These are phyloP conservation scores for Colletotrichum australisinense DNA, from an alignment of 2,329 filamentous ascomycete species.

Conservation along the genomic window DNA sequence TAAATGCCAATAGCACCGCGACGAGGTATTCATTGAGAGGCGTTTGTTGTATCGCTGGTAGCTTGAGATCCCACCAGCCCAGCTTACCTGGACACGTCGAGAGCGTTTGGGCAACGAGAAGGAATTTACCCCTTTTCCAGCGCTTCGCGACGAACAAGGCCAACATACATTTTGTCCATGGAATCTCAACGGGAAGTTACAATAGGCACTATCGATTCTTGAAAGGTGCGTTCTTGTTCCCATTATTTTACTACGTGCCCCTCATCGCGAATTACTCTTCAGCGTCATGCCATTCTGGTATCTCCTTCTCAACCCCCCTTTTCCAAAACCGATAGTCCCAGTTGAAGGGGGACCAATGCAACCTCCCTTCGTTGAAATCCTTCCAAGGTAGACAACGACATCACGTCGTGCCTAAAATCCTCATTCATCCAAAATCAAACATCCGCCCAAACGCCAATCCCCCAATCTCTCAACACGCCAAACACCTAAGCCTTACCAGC, in stretches of 20 bases:
- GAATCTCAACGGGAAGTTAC: too few species aligned
- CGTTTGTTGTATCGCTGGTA: too few species aligned
- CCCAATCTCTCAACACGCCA: too few species aligned
- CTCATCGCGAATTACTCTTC: neutral
- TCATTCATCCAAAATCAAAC: neutral
- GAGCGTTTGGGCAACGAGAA: too few species aligned
- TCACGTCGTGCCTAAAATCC: neutral
- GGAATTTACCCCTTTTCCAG: too few species aligned
- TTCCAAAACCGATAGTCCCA: neutral
- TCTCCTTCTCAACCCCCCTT: neutral
- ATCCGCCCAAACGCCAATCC: neutral
- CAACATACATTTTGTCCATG: too few species aligned
- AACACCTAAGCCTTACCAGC: neutral
- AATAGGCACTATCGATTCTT: neutral
- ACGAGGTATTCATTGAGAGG: too few species aligned
- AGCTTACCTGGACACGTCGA: too few species aligned
- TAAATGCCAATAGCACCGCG: too few species aligned
- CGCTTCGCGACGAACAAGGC: too few species aligned
- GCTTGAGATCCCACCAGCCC: too few species aligned
- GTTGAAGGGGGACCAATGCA: neutral
- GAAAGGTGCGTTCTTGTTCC: neutral
- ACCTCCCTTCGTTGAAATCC: neutral
- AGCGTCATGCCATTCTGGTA: neutral
- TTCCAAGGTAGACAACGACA: neutral
- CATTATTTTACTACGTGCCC: neutral